Conservation (phyloP, 495 filamentous ascomycete genomes). For the Neurospora sp. region DNA sequence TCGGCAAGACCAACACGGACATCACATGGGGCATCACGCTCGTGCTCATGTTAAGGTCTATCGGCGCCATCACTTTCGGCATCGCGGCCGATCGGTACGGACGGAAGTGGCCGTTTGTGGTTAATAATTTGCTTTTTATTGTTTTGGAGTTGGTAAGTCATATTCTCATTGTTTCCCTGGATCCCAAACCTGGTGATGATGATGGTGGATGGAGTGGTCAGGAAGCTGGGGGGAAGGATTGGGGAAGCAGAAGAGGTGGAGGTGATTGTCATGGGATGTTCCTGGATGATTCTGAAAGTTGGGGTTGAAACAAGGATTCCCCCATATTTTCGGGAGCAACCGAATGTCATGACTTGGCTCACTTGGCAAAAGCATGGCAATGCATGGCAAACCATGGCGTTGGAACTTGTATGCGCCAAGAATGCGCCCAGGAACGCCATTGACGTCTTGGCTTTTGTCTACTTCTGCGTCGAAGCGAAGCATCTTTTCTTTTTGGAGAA, state of each 20-base stretch:
- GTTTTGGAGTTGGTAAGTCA: constrained; percentile 57
- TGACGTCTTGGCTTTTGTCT: background rate
- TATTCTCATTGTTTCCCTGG: too few species aligned
- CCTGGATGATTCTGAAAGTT: background rate
- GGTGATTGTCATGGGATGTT: background rate
- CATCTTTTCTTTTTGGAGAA: background rate
- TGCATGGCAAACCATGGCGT: background rate
- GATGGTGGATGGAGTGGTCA: too few species aligned
- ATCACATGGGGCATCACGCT: constrained; percentile 90
- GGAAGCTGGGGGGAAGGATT: too few species aligned
- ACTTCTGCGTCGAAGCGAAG: background rate
- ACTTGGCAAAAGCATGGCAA: background rate
- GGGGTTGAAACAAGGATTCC: background rate
- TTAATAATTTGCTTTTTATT: constrained; percentile 78
- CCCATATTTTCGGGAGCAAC: background rate
- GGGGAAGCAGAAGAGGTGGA: background rate
- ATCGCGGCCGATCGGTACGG: constrained; percentile 75
- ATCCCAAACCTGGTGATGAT: too few species aligned
- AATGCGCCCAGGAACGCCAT: background rate
- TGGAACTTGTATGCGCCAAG: background rate
- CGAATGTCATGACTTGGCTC: background rate
- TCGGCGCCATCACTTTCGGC: constrained; percentile 66
- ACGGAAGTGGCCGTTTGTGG: constrained; percentile 78
- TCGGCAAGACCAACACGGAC: constrained; percentile 56
- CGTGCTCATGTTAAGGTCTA: constrained; percentile 69